Conservation (phyloP, 306 rosid species). For the Sphenostylis stenocarpa region DNA sequence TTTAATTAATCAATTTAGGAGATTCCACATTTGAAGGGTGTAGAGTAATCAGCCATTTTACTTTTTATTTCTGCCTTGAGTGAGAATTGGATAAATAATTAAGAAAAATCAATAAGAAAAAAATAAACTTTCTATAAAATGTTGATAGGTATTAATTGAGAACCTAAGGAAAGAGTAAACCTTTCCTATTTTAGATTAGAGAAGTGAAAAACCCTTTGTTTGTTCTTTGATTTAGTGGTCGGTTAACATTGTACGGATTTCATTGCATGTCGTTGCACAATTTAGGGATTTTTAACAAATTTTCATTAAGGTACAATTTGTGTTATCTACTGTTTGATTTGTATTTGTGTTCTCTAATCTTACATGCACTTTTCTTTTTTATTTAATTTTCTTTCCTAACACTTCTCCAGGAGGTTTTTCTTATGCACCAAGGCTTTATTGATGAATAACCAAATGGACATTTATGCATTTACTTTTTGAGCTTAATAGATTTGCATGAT, state of each 20-base stretch:
- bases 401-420: neutral
- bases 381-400: too few species aligned
- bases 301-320: neutral
- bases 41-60: too few species aligned
- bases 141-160: too few species aligned
- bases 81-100: neutral
- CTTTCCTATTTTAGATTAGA: too few species aligned
- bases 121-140: too few species aligned
- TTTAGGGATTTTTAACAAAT: neutral
- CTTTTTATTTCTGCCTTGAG: too few species aligned
- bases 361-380: constrained; percentile 3
- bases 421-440: neutral
- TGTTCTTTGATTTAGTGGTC: too few species aligned
- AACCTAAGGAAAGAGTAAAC: too few species aligned
- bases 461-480: neutral
- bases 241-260: too few species aligned
- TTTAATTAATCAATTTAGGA: neutral
- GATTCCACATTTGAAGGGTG: neutral
- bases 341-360: neutral
- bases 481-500: too few species aligned
- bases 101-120: neutral
- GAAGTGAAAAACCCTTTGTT: too few species aligned
- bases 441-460: neutral
- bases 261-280: too few species aligned
- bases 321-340: neutral